Base-by-base conservation (phyloP, 768 basidiomycete species). In the Tephrocybe sp. region DNA sequence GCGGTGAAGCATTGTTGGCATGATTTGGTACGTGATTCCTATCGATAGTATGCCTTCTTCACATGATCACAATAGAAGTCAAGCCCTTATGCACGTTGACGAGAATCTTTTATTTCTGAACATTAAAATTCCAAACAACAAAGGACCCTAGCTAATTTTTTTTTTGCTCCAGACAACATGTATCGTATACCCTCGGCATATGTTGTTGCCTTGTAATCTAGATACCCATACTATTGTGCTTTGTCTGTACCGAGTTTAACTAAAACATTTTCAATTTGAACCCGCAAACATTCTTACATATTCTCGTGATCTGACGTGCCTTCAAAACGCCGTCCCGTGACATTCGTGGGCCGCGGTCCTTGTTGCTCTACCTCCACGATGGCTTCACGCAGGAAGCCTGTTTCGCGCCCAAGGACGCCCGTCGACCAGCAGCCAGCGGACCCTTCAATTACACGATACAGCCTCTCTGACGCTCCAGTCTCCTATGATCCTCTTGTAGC, bases 11-110 rank as follows among this genome's bases (percentile, higher is more conserved):
- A 24, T 8, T 32, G 9, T 39, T 19, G 35, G 42, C 19, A n/a
- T n/a, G n/a, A n/a, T n/a, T n/a, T n/a, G n/a, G n/a, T n/a, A n/a
- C n/a, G n/a, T n/a, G n/a, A n/a, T n/a, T n/a, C n/a, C n/a, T n/a
- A n/a, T n/a, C n/a, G n/a, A n/a, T n/a, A n/a, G n/a, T n/a, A n/a
- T n/a, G n/a, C n/a, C n/a, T n/a, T n/a, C n/a, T n/a, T n/a, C n/a
- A n/a, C n/a, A 57, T 58, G 53, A 59, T 42, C 39, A 56, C 49
- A 54, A 55, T 63, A 62, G 58, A 60, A 61, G 60, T 63, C 56
- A 60, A 64, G 58, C 60, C 56, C 58, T 54, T 57, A 64, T 44
- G 46, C 38, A 25, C 26, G n/a, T 48, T 47, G 49, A 47, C 3
- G 46, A 51, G 49, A 38, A 48, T 49, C 25, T 30, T 13, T 40